Evolutionary conservation across 805 yeast genomes (phyloP).

Genomic region (Yamadazyma paraphyllophila): DNA sequence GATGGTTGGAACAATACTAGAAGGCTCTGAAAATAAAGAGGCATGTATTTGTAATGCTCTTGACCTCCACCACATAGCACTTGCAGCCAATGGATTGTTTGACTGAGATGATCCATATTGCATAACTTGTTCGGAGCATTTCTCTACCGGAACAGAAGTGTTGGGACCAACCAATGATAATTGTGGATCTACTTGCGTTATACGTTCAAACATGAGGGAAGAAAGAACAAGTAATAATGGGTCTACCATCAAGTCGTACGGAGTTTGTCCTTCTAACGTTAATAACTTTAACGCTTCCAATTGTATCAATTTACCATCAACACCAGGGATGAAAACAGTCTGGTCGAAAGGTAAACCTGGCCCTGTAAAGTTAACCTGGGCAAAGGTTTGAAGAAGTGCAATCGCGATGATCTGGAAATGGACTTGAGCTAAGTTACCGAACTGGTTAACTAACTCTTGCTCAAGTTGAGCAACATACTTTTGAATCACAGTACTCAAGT

Average conservation of each 20-base stretch:
- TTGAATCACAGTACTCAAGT: slow-evolving; percentile 19
- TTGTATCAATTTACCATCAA: slow-evolving; percentile 19
- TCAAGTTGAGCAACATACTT: slow-evolving; percentile 14
- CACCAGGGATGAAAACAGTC: slow-evolving; percentile 27
- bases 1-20: slow-evolving; percentile 46
- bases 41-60: slow-evolving; percentile 64
- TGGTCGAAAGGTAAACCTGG: slow-evolving; percentile 52
- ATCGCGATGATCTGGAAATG: slow-evolving; percentile 48
- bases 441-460: not conserved
- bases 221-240: slow-evolving; percentile 35
- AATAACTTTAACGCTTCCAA: slow-evolving; percentile 40
- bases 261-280: slow-evolving; percentile 63
- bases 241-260: slow-evolving; percentile 51
- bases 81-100: slow-evolving; percentile 41
- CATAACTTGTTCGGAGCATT: slow-evolving; percentile 7
- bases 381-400: slow-evolving; percentile 61
- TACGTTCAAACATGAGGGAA: slow-evolving; percentile 30
- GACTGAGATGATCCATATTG: slow-evolving; percentile 8
- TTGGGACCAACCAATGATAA: slow-evolving; percentile 6
- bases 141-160: slow-evolving; percentile 2
- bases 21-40: slow-evolving; percentile 62
- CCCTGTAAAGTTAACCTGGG: slow-evolving; percentile 81
- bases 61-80: slow-evolving; percentile 73
- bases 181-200: slow-evolving; percentile 37
- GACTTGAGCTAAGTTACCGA: slow-evolving; percentile 13